Base-by-base conservation (phyloP, 345 rosid genomes). In the Lepidium aucheri region DNA sequence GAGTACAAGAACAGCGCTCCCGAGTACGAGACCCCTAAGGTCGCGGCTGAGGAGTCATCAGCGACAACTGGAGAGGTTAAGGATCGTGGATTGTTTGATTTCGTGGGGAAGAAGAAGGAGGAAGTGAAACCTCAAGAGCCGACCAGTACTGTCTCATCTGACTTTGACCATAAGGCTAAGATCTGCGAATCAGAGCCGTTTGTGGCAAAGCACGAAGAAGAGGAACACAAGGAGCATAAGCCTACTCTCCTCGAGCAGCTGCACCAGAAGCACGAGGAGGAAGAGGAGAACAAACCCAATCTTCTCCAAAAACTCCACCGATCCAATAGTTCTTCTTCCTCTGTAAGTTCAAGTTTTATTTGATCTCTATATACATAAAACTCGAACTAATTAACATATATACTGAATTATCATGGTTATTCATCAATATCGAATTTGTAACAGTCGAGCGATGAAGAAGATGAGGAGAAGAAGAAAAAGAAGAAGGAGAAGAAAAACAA, bases 391-490 rank as follows among this genome's bases (percentile, higher is more conserved):
- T 26, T 24, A 24, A 24, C 30, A 28, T 28, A 28, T 28, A 28
- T 28, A 28, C 4, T 28, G 32, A 28, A n/a, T n/a, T n/a, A n/a
- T 28, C 24, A 53, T 51, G 6, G 55, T 51, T 51, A 28, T 49
- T 51, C 12, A 3, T 26, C 6, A 26, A 26, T 26, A 26, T 26
- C 1, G 32, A 52, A 2, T 34, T 4, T 34, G 10, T 17, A 30
- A 49, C 58, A 67, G 97, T 86, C 95, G 0, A 81, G 89, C 35
- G 90, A 85, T 8, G 93, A 88, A 69, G 97, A 85, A 70, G 90
- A 67, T 36, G 89, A 63, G 1, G 86, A 47, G 40, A 79, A 69
- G 72, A 77, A 74, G 62, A 79, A 82, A 76, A 43, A 54, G 59
- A 53, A 53, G 54, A 82, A 74, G 72, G 59, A 73, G 59, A 9